A percentile compares a stretch with the other conserved stretches of the same genome.
Conservation (phyloP, 2,329 filamentous ascomycete species). For the Magnaporthiopsis incrustans region DNA sequence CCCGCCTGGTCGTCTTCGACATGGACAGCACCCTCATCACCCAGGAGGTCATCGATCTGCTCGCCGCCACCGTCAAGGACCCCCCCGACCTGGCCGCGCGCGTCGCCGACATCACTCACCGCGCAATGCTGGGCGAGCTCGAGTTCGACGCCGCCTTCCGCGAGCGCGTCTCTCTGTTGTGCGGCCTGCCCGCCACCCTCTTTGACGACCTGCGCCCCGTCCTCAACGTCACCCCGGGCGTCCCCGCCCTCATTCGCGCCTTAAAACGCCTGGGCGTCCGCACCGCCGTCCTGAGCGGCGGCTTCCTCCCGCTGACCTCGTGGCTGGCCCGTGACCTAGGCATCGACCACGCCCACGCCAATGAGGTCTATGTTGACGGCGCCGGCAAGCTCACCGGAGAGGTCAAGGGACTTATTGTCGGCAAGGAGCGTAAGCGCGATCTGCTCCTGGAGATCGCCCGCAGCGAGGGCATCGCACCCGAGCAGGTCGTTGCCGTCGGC, state of each 20-base stretch:
- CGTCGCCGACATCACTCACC: conserved; percentile 82
- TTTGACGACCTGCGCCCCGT: conserved; percentile 69
- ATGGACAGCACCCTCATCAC: conserved; percentile 98
- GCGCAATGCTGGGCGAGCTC: conserved; percentile 92
- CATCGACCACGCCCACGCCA: conserved; percentile 82
- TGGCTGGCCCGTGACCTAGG: conserved; percentile 80
- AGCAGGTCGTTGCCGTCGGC: conserved; percentile 66
- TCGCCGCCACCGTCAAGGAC: conserved; percentile 69
- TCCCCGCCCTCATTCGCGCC: conserved; percentile 62
- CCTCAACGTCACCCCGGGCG: conserved; percentile 76
- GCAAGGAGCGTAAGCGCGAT: conserved; percentile 66
- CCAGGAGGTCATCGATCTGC: conserved; percentile 94
- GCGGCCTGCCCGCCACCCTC: conserved; percentile 69
- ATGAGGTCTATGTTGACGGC: conserved; percentile 62
- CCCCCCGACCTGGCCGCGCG: conserved; percentile 65
- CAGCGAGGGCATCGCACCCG: conserved; percentile 56
- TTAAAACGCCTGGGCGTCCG: conserved; percentile 75
- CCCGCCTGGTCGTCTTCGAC: conserved; percentile 87
- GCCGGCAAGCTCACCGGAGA: conserved; percentile 59
- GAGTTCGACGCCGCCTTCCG: conserved; percentile 82
- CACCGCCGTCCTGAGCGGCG: conserved; percentile 85
- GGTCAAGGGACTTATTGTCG: conserved; percentile 63
- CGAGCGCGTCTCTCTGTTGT: conserved; percentile 71
- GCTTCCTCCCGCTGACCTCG: conserved; percentile 79
- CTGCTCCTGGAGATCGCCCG: conserved; percentile 63